phyloP scores from a whole-genome alignment of 441 rosid genomes.

The Bocquillonia castaneifolia region DNA sequence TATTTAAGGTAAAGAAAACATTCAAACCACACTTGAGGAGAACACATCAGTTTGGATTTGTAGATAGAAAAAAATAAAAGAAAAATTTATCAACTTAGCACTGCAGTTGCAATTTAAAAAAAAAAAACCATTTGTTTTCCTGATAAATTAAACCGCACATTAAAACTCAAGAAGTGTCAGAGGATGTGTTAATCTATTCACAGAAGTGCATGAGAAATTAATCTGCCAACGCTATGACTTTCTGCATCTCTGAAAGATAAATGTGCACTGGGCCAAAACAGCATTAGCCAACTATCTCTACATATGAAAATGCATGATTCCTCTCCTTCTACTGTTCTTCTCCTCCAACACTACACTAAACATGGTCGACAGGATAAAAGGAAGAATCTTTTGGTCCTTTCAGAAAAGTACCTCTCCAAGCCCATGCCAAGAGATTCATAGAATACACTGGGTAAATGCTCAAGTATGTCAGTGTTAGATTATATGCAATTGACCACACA shows the following conservation, averaged over 20 bases:
- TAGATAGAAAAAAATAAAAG: not conserved
- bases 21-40: not conserved
- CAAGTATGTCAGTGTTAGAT: not conserved
- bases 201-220: not conserved
- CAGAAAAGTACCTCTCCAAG: not conserved
- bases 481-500: constrained; percentile 4
- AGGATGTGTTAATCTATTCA: not conserved
- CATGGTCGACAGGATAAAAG: not conserved
- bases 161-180: not conserved
- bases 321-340: not conserved
- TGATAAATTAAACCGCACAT: not conserved
- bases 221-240: not conserved
- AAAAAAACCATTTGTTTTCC: not conserved
- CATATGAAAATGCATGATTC: not conserved
- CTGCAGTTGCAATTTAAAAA: no score
- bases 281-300: not conserved
- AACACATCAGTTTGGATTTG: not conserved
- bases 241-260: not conserved
- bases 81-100: not conserved
- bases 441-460: not conserved
- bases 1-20: not conserved
- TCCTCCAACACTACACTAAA: not conserved
- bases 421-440: not conserved
- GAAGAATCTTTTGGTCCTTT: not conserved
- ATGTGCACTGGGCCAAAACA: not conserved